phyloP scores from a whole-genome alignment of 805 yeast genomes.

The Kazachstania viticola region DNA sequence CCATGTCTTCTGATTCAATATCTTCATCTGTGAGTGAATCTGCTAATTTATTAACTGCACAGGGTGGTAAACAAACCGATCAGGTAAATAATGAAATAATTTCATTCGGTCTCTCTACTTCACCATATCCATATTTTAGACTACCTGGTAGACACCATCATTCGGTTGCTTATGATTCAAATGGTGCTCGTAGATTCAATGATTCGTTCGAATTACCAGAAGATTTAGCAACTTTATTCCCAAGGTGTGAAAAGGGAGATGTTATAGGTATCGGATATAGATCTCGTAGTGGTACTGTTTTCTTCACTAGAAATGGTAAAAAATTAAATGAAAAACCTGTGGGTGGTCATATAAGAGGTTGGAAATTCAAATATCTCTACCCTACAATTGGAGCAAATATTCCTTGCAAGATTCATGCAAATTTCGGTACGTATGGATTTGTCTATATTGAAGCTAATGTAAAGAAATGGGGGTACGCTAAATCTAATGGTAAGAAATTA shows the following conservation, averaged over 20 bases:
- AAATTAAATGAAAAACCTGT: conserved; percentile 70
- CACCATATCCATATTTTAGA: conserved; percentile 89
- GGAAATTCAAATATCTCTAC: conserved; percentile 57
- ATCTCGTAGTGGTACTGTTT: conserved; percentile 71
- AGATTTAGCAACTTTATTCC: conserved; percentile 42
- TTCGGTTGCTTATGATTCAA: conserved; percentile 80
- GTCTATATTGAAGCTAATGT: conserved; percentile 89
- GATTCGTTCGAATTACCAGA: conserved; percentile 50
- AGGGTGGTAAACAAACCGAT: too few relatives aligned
- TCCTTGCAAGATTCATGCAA: conserved; percentile 73
- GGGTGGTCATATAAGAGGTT: conserved; percentile 68
- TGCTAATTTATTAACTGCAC: not conserved
- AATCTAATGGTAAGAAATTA: conserved; percentile 72
- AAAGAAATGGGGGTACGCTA: conserved; percentile 94
- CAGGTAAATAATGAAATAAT: conserved; percentile 41
- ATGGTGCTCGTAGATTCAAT: conserved; percentile 68
- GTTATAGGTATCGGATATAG: conserved; percentile 88
- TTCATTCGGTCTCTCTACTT: conserved; percentile 70
- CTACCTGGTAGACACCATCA: conserved; percentile 84
- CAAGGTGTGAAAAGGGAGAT: conserved; percentile 66
- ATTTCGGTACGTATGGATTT: conserved; percentile 80
- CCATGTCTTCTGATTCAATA: not conserved
- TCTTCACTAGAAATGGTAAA: conserved; percentile 91
- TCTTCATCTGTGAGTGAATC: conserved; percentile 4
- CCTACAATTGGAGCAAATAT: conserved; percentile 88